Conservation (phyloP, 2,329 filamentous ascomycete species). For the Nannizzia gypsea region DNA sequence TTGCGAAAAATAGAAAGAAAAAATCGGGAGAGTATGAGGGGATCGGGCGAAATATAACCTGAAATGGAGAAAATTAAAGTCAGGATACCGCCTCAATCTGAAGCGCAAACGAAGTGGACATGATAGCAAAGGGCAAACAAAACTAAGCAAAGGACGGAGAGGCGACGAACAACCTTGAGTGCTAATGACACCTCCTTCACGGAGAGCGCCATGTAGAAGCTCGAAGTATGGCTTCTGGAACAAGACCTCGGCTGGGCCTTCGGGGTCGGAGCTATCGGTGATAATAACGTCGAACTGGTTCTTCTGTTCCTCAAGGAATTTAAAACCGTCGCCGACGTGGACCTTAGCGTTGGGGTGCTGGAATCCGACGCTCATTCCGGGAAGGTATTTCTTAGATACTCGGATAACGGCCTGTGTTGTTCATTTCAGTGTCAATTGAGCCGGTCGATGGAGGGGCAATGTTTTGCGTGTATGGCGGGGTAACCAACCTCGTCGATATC, state of each 20-base stretch:
- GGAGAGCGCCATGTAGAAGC: conserved; percentile 77
- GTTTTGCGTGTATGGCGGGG: not conserved
- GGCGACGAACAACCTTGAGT: conserved; percentile 99
- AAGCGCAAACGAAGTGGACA: conserved; percentile 5
- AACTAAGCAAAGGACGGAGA: conserved; percentile 61
- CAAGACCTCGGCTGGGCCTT: conserved; percentile 87
- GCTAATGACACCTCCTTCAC: conserved; percentile 94
- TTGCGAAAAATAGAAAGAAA: conserved; percentile 19
- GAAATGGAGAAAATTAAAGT: not conserved
- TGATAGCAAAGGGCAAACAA: conserved; percentile 49
- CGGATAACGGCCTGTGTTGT: conserved; percentile 69
- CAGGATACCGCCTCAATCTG: conserved; percentile 9
- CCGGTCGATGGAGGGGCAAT: not conserved
- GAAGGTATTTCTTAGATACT: conserved; percentile 95
- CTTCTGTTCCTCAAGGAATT: conserved; percentile 94
- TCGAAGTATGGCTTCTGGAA: conserved; percentile 99
- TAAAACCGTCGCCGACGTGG: conserved; percentile 94
- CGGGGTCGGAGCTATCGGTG: conserved; percentile 94
- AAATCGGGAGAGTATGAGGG: conserved; percentile 20
- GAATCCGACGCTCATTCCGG: conserved; percentile 85
- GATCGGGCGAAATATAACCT: conserved; percentile 8
- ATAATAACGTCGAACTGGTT: conserved; percentile 99
- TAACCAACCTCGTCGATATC: conserved; percentile 79
- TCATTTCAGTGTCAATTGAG: not conserved
- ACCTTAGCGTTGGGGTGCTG: conserved; percentile 86